Conservation (phyloP, 495 filamentous ascomycete species). For the Hypoxylon perforatum region DNA sequence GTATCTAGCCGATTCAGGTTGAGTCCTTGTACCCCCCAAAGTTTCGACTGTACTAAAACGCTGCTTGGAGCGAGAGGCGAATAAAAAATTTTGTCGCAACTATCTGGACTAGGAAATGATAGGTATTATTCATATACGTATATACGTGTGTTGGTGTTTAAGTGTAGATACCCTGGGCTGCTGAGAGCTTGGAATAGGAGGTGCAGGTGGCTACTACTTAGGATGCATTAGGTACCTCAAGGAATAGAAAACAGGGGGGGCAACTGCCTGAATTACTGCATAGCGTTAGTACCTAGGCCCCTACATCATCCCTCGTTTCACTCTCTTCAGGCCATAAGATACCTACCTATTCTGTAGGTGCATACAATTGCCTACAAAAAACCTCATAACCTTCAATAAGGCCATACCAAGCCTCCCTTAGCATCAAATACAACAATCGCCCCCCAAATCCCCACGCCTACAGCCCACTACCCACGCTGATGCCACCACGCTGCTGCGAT, state of each 20-base stretch:
- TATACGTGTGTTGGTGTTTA: too few relatives aligned
- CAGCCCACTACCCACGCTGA: conserved; percentile 14
- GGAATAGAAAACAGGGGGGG: too few relatives aligned
- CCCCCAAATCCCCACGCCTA: too few relatives aligned
- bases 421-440: too few relatives aligned
- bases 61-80: conserved; percentile 10
- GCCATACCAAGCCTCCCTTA: conserved; percentile 2
- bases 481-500: conserved; percentile 2
- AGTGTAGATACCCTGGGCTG: too few relatives aligned
- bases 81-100: conserved; percentile 31
- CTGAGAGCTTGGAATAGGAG: too few relatives aligned
- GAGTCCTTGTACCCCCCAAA: conserved; percentile 12
- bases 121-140: neutral
- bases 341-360: conserved; percentile 14
- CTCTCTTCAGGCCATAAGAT: conserved; percentile 17
- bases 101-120: conserved; percentile 34
- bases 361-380: conserved; percentile 17
- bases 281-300: conserved; percentile 34
- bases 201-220: too few relatives aligned
- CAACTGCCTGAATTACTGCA: conserved; percentile 11
- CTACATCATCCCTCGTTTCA: too few relatives aligned
- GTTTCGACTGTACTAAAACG: conserved; percentile 18
- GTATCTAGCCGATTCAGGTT: conserved; percentile 1
- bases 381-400: conserved; percentile 10
- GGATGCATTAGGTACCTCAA: too few relatives aligned